Conservation (phyloP, 768 basidiomycete species). For the Sutorius australiensis region DNA sequence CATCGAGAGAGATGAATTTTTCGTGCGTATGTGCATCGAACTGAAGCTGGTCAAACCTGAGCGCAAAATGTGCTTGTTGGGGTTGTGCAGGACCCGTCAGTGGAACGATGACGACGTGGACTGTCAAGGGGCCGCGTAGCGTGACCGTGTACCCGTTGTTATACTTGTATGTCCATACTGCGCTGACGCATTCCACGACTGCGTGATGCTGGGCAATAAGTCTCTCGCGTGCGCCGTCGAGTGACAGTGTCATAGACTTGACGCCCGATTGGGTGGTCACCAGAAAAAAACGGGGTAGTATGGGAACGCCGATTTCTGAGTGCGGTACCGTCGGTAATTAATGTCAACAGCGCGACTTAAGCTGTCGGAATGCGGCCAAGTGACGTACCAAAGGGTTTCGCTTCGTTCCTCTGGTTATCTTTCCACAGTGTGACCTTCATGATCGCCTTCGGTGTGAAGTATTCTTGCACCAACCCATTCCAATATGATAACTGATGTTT, state of each 20-base stretch:
- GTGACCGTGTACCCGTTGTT: slow-evolving; percentile 75
- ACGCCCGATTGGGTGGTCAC: slow-evolving; percentile 84
- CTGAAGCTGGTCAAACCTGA: slow-evolving; percentile 70
- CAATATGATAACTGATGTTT: slow-evolving; percentile 68
- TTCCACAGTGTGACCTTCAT: slow-evolving; percentile 88
- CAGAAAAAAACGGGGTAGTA: slow-evolving; percentile 80
- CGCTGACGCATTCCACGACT: slow-evolving; percentile 66
- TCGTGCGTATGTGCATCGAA: slow-evolving; percentile 74
- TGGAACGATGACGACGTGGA: slow-evolving; percentile 47
- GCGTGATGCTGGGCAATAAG: slow-evolving; percentile 42
- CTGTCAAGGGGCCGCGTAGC: slow-evolving; percentile 69
- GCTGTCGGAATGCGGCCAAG: slow-evolving; percentile 8
- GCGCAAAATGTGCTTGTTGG: slow-evolving; percentile 28
- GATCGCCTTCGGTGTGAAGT: slow-evolving; percentile 64
- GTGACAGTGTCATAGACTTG: slow-evolving; percentile 73
- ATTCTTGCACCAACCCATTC: slow-evolving; percentile 60
- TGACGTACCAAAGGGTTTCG: slow-evolving; percentile 75
- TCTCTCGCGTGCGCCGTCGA: slow-evolving; percentile 76
- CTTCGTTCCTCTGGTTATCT: slow-evolving; percentile 73
- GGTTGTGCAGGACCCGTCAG: slow-evolving; percentile 13
- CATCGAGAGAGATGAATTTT: slow-evolving; percentile 67
- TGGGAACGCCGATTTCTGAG: slow-evolving; percentile 74
- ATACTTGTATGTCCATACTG: slow-evolving; percentile 82
- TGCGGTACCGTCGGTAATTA: slow-evolving; percentile 10
- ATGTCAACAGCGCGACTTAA: slow-evolving; percentile 1